A percentile compares a stretch with the other conserved stretches of the same genome.
Conservation (phyloP, 1,284 basidiomycete species). For the Blastosporella zonata region DNA sequence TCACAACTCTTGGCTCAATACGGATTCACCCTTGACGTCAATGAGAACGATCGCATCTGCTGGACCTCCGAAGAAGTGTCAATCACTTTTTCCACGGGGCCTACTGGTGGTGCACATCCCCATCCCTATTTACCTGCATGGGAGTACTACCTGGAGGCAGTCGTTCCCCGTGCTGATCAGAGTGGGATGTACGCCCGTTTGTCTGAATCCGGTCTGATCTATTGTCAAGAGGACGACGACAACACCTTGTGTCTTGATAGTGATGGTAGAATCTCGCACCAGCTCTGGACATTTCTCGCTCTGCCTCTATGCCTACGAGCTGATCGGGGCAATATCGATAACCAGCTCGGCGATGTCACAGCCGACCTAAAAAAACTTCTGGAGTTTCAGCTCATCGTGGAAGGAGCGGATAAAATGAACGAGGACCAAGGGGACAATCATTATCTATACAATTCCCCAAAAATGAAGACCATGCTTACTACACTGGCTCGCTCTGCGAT, state of each 20-base stretch:
- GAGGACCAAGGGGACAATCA: background rate
- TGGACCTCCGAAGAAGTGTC: constrained; percentile 44
- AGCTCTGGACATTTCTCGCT: constrained; percentile 37
- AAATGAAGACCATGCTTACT: constrained; percentile 1
- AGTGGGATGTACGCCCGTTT: constrained; percentile 11
- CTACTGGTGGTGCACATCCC: background rate
- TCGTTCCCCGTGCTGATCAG: constrained; percentile 1
- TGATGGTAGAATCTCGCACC: constrained; percentile 40
- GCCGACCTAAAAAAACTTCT: constrained; percentile 15
- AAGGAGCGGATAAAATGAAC: constrained; percentile 2
- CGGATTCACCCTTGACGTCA: constrained; percentile 68
- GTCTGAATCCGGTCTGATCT: constrained; percentile 29
- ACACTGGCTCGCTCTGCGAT: constrained; percentile 14
- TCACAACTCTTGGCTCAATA: constrained; percentile 71
- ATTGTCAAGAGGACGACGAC: constrained; percentile 15
- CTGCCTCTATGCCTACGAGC: constrained; percentile 13
- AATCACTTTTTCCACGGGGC: constrained; percentile 13
- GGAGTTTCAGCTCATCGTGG: constrained; percentile 15
- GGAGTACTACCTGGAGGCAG: constrained; percentile 9
- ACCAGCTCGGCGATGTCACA: background rate
- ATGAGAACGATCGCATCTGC: constrained; percentile 54
- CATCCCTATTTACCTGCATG: constrained; percentile 1
- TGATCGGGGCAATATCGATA: background rate
- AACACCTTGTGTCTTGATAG: constrained; percentile 32
- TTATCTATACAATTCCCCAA: background rate